Conservation (phyloP, 768 basidiomycete genomes). For the Candolleomyces aberdarensis region DNA sequence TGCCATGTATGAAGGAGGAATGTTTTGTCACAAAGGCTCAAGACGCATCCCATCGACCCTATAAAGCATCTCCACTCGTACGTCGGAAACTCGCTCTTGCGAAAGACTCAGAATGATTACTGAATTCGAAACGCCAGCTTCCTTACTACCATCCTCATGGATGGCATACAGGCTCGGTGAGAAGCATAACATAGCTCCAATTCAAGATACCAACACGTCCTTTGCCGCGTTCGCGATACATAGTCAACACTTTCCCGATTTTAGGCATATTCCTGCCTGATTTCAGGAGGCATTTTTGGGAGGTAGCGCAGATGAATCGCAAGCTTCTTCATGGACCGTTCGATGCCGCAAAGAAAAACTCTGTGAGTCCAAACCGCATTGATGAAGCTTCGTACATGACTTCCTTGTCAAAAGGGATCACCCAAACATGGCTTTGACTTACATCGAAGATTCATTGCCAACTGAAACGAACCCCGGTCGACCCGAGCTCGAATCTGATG, state of each 20-base stretch:
- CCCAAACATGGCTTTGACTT: neutral
- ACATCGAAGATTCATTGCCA: slow-evolving; percentile 3
- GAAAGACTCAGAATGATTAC: too few relatives aligned
- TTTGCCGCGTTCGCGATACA: neutral
- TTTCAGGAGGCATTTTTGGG: neutral
- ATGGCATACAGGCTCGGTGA: slow-evolving; percentile 28
- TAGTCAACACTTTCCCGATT: slow-evolving; percentile 4
- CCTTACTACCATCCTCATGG: slow-evolving; percentile 38
- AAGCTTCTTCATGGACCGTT: slow-evolving; percentile 2
- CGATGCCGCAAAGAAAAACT: slow-evolving; percentile 3
- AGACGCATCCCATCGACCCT: slow-evolving; percentile 26
- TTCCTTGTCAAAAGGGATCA: neutral
- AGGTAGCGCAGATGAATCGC: neutral
- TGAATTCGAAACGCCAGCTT: slow-evolving; percentile 21
- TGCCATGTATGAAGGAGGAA: slow-evolving; percentile 35
- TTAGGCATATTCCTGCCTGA: slow-evolving; percentile 8
- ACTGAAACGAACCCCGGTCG: neutral
- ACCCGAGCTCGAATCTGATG: neutral
- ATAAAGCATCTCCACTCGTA: slow-evolving; percentile 3
- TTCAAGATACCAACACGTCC: slow-evolving; percentile 8
- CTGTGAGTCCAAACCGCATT: neutral
- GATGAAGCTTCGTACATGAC: neutral
- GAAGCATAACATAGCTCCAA: slow-evolving; percentile 23
- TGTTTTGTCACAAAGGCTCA: slow-evolving; percentile 34
- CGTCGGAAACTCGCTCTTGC: neutral